Conservation (phyloP, 2,329 filamentous ascomycete species). For the Cryphonectria nitschkei region DNA sequence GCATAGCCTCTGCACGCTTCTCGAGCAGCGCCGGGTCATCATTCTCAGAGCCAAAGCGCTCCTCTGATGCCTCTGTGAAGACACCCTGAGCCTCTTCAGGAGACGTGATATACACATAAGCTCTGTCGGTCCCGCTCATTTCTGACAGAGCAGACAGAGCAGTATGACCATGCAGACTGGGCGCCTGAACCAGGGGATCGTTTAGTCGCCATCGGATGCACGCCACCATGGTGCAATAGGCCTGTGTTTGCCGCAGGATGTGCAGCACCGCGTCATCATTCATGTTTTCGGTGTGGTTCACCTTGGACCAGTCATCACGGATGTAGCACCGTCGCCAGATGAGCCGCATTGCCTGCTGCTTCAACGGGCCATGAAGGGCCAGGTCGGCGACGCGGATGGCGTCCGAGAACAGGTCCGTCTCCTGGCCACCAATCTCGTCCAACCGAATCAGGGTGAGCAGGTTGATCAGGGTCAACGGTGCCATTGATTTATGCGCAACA, state of each 20-base stretch:
- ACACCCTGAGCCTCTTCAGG: slow-evolving; percentile 62
- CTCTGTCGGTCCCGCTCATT: slow-evolving; percentile 42
- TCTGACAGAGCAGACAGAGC: slow-evolving; percentile 35
- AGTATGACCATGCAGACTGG: slow-evolving; percentile 28
- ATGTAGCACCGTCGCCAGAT: slow-evolving; percentile 90
- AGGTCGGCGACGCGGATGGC: slow-evolving; percentile 67
- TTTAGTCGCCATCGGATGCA: slow-evolving; percentile 68
- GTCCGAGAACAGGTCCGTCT: slow-evolving; percentile 72
- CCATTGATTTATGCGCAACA: slow-evolving; percentile 72
- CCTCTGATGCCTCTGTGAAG: slow-evolving; percentile 63
- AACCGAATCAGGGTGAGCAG: slow-evolving; percentile 74
- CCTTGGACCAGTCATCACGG: slow-evolving; percentile 79
- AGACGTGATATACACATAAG: slow-evolving; percentile 49
- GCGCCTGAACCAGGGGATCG: slow-evolving; percentile 1
- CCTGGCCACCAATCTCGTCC: slow-evolving; percentile 54
- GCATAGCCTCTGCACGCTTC: slow-evolving; percentile 72
- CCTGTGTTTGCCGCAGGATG: slow-evolving; percentile 65
- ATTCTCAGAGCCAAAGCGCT: slow-evolving; percentile 54
- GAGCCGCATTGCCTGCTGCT: slow-evolving; percentile 59
- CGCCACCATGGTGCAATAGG: slow-evolving; percentile 68
- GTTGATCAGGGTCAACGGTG: slow-evolving; percentile 69
- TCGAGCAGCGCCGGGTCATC: slow-evolving; percentile 67
- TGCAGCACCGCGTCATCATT: slow-evolving; percentile 70
- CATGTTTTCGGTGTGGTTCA: slow-evolving; percentile 78
- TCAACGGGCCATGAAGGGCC: slow-evolving; percentile 58